Evolutionary conservation across 176 grass and related monocot genomes (phyloP), one percentile per base, ranked within the genome.

Genomic region (Saccharum spontaneum): DNA sequence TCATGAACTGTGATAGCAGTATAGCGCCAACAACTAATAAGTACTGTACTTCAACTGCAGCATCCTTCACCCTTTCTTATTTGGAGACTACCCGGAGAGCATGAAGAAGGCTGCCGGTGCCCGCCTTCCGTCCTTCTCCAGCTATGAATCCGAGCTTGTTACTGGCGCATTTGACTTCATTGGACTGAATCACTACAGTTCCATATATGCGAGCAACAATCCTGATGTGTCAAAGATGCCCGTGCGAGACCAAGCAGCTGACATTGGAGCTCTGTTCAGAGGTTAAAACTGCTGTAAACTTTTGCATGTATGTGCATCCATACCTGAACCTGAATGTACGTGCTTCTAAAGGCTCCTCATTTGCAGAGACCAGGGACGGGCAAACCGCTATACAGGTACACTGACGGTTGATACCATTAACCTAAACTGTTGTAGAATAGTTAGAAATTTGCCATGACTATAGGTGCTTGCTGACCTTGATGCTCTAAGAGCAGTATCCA

Each of bases 141-240:
- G 80, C 36, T 22, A 66, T 5, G 22, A 94, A 71, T 91, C 92
- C n/a, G 24, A 88, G 73, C 76, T 65, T 67, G 57, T 94, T 15
- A 83, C 28, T 4, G 86, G 70, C 8, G 76, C 88, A 83, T 91
- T 88, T 62, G 88, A 94, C 28, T 94, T 90, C 77, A 81, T 94
- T 18, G 89, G 88, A 52, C 38, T 94, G 39, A 94, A 90, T 86
- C 86, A 94, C 75, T 94, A 94, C 60, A 52, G 30, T 48, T 90
- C 92, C 17, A 5, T 73, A 33, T 91, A 86, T 49, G 66, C 82
- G n/a, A 86, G 31, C 45, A 86, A 91, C 62, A 80, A 86, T 73
- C 84, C 75, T 20, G 38, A 83, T 34, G 30, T 11, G 9, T 49
- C 39, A 30, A 80, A 76, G 2, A 44, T 66, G 24, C 20, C 38